Evolutionary conservation across 352 stramenopile species (phyloP).

Genomic region (Phytopythium ostracodes): DNA sequence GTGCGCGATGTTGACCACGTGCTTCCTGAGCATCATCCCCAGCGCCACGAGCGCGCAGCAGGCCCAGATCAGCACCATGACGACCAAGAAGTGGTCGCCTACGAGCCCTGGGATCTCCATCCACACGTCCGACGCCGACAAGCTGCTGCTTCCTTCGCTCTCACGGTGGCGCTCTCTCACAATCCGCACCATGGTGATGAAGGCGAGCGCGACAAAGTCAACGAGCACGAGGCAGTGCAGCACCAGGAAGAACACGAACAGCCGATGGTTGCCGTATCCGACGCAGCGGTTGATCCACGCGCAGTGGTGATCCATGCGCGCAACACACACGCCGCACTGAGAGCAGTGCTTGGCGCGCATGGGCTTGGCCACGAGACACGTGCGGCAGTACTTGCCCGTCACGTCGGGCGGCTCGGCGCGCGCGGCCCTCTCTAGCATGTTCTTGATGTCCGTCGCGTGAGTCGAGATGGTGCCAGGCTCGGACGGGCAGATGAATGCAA

Average conservation of each 20-base stretch:
- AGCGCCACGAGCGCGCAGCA: constrained; percentile 42
- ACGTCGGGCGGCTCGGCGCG: constrained; percentile 34
- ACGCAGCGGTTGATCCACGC: constrained; percentile 86
- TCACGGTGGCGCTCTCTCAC: constrained; percentile 13
- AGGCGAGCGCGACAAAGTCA: constrained; percentile 39
- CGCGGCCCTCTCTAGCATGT: constrained; percentile 45
- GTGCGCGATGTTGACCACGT: constrained; percentile 54
- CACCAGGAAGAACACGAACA: constrained; percentile 75
- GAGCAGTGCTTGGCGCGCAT: constrained; percentile 81
- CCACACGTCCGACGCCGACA: constrained; percentile 54
- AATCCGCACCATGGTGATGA: constrained; percentile 31
- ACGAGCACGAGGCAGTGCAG: constrained; percentile 52
- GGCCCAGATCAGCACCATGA: constrained; percentile 62
- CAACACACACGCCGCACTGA: constrained; percentile 72
- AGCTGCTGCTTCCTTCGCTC: constrained; percentile 13
- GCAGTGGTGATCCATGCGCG: constrained; percentile 86
- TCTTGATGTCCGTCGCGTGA: constrained; percentile 44
- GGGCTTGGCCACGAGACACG: constrained; percentile 65
- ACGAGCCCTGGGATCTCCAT: constrained; percentile 51
- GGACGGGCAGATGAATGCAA: constrained; percentile 52
- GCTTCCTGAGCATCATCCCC: constrained; percentile 58
- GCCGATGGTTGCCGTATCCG: constrained; percentile 71
- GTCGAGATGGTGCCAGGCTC: constrained; percentile 54
- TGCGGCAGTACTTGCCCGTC: constrained; percentile 53
- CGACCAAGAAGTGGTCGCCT: constrained; percentile 43